phyloP scores from a whole-genome alignment of 495 filamentous ascomycete species.

The Terfezia boudieri region DNA sequence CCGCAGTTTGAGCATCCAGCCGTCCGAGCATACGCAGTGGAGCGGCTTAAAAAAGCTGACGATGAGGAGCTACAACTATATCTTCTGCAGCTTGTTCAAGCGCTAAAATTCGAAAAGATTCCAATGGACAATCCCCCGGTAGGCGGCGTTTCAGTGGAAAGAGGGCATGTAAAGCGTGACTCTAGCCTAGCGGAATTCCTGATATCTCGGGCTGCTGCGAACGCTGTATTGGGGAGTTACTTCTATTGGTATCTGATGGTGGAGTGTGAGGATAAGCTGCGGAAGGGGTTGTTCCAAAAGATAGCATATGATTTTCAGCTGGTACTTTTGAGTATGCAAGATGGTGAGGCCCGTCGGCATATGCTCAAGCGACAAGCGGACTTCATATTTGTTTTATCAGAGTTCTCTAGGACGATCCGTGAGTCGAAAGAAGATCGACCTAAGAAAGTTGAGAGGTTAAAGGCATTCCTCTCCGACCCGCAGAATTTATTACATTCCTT shows the following conservation, averaged over 20 bases:
- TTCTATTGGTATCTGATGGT: constrained; percentile 98
- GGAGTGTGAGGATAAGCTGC: constrained; percentile 63
- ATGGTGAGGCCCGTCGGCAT: constrained; percentile 46
- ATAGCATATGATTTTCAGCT: constrained; percentile 92
- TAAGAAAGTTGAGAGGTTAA: constrained; percentile 60
- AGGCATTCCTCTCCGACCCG: constrained; percentile 61
- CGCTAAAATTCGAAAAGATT: constrained; percentile 81
- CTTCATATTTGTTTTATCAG: constrained; percentile 63
- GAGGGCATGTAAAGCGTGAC: constrained; percentile 33
- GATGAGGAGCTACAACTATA: constrained; percentile 87
- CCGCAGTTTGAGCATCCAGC: constrained; percentile 73
- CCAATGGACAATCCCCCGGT: constrained; percentile 1
- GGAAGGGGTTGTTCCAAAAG: constrained; percentile 63
- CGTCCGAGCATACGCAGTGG: constrained; percentile 81
- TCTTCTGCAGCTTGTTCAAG: constrained; percentile 84
- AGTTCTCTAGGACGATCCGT: constrained; percentile 75
- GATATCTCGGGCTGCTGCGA: constrained; percentile 61
- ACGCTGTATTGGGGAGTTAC: constrained; percentile 78
- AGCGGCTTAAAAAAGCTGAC: constrained; percentile 72
- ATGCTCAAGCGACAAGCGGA: constrained; percentile 73
- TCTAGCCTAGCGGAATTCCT: constrained; percentile 82
- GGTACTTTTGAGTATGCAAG: constrained; percentile 39
- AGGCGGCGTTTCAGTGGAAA: constrained; percentile 26
- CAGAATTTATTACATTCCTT: constrained; percentile 68
- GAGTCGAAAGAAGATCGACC: constrained; percentile 52